These are phyloP conservation scores for Takashimella koratensis DNA, from an alignment of 1,284 basidiomycete genomes.

Conservation along the genomic window DNA sequence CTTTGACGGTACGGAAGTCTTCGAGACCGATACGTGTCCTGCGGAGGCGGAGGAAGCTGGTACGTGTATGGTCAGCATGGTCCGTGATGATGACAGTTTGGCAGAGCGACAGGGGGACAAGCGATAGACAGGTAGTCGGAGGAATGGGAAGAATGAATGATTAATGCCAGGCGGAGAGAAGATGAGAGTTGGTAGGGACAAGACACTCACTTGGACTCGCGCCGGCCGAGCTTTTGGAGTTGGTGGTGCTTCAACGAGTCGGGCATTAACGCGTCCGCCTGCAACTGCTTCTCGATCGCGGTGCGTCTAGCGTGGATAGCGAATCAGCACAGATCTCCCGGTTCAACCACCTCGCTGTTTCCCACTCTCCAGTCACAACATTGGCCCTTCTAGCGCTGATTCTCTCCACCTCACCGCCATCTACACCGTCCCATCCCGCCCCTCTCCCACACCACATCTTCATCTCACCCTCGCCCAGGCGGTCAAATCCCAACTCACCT, in stretches of 20 bases:
- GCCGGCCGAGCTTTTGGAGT: conserved; percentile 81
- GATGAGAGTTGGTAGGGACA: too few relatives aligned
- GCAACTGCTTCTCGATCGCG: conserved; percentile 84
- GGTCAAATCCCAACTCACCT: conserved; percentile 62
- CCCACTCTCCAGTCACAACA: background rate
- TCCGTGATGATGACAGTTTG: too few relatives aligned
- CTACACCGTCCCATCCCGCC: background rate
- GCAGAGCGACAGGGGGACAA: background rate
- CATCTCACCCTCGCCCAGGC: background rate
- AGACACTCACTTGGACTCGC: conserved; percentile 73
- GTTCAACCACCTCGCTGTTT: background rate
- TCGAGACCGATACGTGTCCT: conserved; percentile 88
- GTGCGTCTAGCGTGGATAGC: conserved; percentile 63
- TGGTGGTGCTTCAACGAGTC: conserved; percentile 88
- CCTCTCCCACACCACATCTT: background rate
- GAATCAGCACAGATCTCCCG: background rate
- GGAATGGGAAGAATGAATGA: background rate
- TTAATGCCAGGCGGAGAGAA: background rate
- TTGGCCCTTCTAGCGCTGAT: background rate
- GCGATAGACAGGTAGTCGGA: background rate
- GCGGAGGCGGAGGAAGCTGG: conserved; percentile 75
- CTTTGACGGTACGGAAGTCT: conserved; percentile 96
- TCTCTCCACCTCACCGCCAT: background rate
- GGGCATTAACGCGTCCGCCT: conserved; percentile 65
- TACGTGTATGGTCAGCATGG: conserved; percentile 3